A percentile compares a stretch with the other conserved stretches of the same genome.
These are phyloP conservation scores for Trichosporon sp. DNA, from an alignment of 1,284 basidiomycete genomes.

Conservation along the genomic window DNA sequence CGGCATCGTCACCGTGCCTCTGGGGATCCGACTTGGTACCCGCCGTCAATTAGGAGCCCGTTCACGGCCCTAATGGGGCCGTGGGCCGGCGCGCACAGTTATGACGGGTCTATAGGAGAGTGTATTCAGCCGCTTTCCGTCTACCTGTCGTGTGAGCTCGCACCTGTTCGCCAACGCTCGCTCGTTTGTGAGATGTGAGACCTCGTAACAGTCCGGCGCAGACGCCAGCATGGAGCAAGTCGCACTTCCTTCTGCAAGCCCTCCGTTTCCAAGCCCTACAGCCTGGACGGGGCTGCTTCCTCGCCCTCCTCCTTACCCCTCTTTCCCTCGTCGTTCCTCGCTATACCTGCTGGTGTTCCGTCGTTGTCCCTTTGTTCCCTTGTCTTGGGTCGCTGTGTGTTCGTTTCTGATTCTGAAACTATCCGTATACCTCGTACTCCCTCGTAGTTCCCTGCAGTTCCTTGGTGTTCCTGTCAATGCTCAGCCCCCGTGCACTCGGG, in stretches of 20 bases:
- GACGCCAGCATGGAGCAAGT: not conserved
- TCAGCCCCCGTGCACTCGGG: not conserved
- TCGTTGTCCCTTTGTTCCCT: not conserved
- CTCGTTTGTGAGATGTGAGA: not conserved
- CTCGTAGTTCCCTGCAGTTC: not conserved
- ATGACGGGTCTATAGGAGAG: not conserved
- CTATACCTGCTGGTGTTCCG: not conserved
- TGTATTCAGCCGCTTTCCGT: not conserved
- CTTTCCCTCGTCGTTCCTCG: no score
- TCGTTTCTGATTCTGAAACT: conserved; percentile 1
- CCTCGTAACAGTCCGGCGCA: not conserved
- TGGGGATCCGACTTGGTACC: not conserved
- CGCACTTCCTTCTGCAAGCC: not conserved
- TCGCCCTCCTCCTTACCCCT: not conserved
- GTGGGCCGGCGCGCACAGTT: not conserved
- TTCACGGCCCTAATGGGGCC: not conserved
- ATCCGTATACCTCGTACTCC: not conserved
- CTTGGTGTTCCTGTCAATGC: not conserved
- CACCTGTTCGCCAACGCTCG: not conserved
- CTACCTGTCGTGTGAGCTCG: not conserved
- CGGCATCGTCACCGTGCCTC: not conserved
- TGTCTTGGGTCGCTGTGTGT: not conserved
- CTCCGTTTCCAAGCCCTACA: not conserved
- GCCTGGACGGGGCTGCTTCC: not conserved
- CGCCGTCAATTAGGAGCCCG: not conserved